These are phyloP conservation scores for Pogostemon cablin DNA, from an alignment of 257 asterid genomes.

Conservation along the genomic window DNA sequence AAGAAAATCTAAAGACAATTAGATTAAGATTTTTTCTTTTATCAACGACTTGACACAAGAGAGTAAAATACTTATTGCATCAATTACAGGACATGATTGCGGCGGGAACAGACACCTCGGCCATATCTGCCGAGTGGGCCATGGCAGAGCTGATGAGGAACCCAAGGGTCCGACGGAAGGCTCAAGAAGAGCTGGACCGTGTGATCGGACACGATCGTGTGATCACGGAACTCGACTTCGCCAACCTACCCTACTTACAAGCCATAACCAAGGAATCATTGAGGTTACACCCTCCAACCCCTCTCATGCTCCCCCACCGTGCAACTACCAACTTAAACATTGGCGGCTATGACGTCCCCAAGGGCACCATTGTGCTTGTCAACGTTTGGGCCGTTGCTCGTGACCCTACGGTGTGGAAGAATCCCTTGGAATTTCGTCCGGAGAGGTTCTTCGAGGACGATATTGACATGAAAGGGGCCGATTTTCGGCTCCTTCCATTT, in stretches of 20 bases:
- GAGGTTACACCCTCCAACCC: constrained; percentile 34
- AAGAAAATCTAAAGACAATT: no score
- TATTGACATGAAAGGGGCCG: constrained; percentile 69
- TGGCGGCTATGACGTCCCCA: constrained; percentile 35
- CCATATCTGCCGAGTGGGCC: constrained; percentile 27
- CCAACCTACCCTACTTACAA: constrained; percentile 31
- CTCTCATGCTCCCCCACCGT: constrained; percentile 33
- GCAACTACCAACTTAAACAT: constrained; percentile 27
- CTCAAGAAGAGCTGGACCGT: constrained; percentile 33
- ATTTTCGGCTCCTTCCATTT: constrained; percentile 81
- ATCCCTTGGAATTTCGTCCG: constrained; percentile 70
- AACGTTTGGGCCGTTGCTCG: constrained; percentile 92
- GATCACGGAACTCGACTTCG: constrained; percentile 29
- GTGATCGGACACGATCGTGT: constrained; percentile 24
- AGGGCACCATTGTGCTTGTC: constrained; percentile 38
- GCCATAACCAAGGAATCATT: constrained; percentile 29
- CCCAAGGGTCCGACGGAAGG: constrained; percentile 26
- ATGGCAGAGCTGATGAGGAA: constrained; percentile 34
- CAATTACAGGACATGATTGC: constrained; percentile 30
- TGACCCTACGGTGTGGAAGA: constrained; percentile 65
- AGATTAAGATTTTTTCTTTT: no score
- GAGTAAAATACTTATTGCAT: no score
- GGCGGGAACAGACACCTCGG: constrained; percentile 33
- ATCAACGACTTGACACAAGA: no score
- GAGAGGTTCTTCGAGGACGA: constrained; percentile 65